A percentile compares a stretch with the other conserved stretches of the same genome.
Conservation (phyloP, 2,329 filamentous ascomycete species). For the Trichophyton benhamiae region DNA sequence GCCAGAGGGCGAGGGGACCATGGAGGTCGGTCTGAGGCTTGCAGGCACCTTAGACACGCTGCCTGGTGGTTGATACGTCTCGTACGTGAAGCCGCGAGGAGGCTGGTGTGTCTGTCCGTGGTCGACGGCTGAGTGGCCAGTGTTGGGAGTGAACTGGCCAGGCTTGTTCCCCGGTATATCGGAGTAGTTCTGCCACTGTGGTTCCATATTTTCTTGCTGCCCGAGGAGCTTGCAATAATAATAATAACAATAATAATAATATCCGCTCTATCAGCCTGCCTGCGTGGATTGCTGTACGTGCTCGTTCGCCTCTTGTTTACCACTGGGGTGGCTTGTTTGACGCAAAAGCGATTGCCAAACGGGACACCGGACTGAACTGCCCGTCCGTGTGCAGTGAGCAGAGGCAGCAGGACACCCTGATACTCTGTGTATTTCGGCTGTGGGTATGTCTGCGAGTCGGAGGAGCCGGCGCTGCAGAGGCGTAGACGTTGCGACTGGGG, state of each 20-base stretch:
- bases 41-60: conserved; percentile 21
- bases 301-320: too few species aligned
- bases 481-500: background rate
- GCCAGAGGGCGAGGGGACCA: conserved; percentile 43
- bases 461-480: background rate
- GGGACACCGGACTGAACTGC: background rate
- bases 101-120: conserved; percentile 39
- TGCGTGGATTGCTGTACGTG: too few species aligned
- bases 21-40: conserved; percentile 36
- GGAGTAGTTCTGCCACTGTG: conserved; percentile 55
- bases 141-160: conserved; percentile 51
- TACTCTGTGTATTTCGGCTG: background rate
- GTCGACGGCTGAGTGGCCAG: conserved; percentile 29
- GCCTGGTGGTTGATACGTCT: conserved; percentile 47
- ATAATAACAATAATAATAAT: background rate
- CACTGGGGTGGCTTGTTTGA: background rate
- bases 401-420: background rate
- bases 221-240: background rate
- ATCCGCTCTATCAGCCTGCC: background rate
- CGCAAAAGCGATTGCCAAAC: background rate
- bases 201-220: conserved; percentile 37
- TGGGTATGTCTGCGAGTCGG: background rate
- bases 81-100: conserved; percentile 53
- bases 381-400: background rate
- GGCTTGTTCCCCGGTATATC: conserved; percentile 49